Percentiles rank a stretch among this genome's conserved stretches.
phyloP scores from a whole-genome alignment of 2,329 filamentous ascomycete genomes.

The Xylaria sp. region DNA sequence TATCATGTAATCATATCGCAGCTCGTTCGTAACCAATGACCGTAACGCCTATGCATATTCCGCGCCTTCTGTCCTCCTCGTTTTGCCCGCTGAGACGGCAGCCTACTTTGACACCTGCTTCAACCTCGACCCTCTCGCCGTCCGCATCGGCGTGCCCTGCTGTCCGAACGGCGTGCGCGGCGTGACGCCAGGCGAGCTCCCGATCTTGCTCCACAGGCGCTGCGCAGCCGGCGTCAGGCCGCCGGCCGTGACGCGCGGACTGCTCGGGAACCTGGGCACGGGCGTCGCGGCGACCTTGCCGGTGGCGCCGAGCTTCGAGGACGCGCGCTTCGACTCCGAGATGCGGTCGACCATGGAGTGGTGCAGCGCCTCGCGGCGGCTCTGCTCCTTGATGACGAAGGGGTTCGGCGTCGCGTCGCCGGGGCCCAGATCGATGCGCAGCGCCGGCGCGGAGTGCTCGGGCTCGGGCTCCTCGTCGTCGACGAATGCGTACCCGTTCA shows the following conservation, averaged over 20 bases:
- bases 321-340: conserved; percentile 71
- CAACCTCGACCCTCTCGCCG: conserved; percentile 43
- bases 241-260: conserved; percentile 58
- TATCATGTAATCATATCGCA: conserved; percentile 24
- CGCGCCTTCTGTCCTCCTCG: background rate
- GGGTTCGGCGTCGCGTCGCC: conserved; percentile 73
- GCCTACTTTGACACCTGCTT: conserved; percentile 42
- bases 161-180: conserved; percentile 47
- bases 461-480: conserved; percentile 73
- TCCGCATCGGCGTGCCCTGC: conserved; percentile 47
- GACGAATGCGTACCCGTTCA: conserved; percentile 94
- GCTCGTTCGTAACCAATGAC: background rate
- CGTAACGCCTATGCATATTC: background rate
- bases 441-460: conserved; percentile 45
- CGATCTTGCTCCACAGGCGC: conserved; percentile 69
- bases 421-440: conserved; percentile 61
- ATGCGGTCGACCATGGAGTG: conserved; percentile 86
- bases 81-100: background rate
- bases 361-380: conserved; percentile 80
- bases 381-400: conserved; percentile 77
- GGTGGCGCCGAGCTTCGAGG: conserved; percentile 63
- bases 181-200: conserved; percentile 44
- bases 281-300: conserved; percentile 65
- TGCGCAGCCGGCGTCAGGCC: conserved; percentile 76
- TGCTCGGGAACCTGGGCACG: conserved; percentile 73